A percentile compares a stretch with the other conserved stretches of the same genome.
Conservation (phyloP, 192 early-diverging fungal genomes). For the Chytriomyces sp. region DNA sequence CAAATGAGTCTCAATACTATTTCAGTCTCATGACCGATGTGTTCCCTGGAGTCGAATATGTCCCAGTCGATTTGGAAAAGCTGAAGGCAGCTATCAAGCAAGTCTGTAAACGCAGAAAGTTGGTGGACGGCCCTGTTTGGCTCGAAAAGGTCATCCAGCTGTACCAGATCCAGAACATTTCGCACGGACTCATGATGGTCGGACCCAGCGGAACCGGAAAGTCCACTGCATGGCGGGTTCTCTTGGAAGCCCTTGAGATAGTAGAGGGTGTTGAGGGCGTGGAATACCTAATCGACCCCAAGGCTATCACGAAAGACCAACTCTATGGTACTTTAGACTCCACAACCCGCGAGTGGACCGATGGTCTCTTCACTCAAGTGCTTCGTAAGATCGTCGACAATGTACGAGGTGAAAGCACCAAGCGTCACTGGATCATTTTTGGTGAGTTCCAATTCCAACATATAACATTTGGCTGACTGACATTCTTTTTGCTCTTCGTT, state of each 20-base stretch:
- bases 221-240: slow-evolving; percentile 88
- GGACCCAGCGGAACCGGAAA: slow-evolving; percentile 88
- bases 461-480: not conserved
- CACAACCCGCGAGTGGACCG: slow-evolving; percentile 99
- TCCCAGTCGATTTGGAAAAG: slow-evolving; percentile 72
- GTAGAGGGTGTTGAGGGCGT: slow-evolving; percentile 90
- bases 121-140: slow-evolving; percentile 82
- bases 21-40: slow-evolving; percentile 83
- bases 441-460: too few relatives aligned
- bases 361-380: slow-evolving; percentile 97
- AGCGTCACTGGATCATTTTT: slow-evolving; percentile 99
- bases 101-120: slow-evolving; percentile 73
- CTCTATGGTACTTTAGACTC: slow-evolving; percentile 95
- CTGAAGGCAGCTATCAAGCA: slow-evolving; percentile 74
- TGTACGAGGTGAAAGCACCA: slow-evolving; percentile 89
- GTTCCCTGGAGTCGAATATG: slow-evolving; percentile 89
- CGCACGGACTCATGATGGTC: slow-evolving; percentile 99
- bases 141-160: slow-evolving; percentile 97
- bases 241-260: slow-evolving; percentile 85
- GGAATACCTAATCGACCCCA: slow-evolving; percentile 95
- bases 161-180: slow-evolving; percentile 96
- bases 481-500: not conserved
- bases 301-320: slow-evolving; percentile 95
- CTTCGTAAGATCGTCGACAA: slow-evolving; percentile 98
- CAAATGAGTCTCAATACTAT: slow-evolving; percentile 1